Evolutionary conservation across 495 filamentous ascomycete genomes (phyloP), one percentile per base, ranked within the genome.

Genomic region (Tuber umbilicatum): DNA sequence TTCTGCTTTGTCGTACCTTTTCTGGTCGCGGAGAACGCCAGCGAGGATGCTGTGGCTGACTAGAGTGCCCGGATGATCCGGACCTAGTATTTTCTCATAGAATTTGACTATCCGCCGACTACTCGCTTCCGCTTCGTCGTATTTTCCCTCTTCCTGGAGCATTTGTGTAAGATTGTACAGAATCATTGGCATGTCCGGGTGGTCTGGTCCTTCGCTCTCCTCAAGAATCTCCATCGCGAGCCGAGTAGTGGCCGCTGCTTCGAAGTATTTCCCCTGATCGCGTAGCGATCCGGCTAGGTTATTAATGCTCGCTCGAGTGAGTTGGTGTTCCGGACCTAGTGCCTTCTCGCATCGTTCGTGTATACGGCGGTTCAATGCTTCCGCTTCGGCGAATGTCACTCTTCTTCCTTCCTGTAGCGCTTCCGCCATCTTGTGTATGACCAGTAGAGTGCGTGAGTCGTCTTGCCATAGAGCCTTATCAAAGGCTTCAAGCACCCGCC

Each of bases 1-100:
- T 27, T 74, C 72, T 19, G 81, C 82, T 64, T 73, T 70, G 45
- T 72, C 69, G 50, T 31, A 60, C 12, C 50, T 60, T 10, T 16
- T 6, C 50, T 60, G 50, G 50, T 60, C 50, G n/a, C n/a, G 50
- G 50, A 60, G 50, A 3, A 60, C 50, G 12, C n/a, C n/a, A 16
- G 50, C 50, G 10, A 60, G 23, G 50, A 27, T 60, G 5, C 45
- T 50, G 45, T 50, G 45, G 45, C 45, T n/a, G 5, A 50, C 45
- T 3, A 50, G 23, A 50, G 45, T 50, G 45, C 45, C 45, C 21
- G 45, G 45, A 9, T 50, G 45, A n/a, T n/a, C 45, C n/a, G 45
- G 45, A 6, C 45, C 45, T 10, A 50, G 45, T n/a, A 50, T 50
- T 50, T 50, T n/a, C 45, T 50, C 45, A 9, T 50, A 50, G 45